These are phyloP conservation scores for Lumnitzera littorea DNA, from an alignment of 345 rosid species.

Conservation along the genomic window DNA sequence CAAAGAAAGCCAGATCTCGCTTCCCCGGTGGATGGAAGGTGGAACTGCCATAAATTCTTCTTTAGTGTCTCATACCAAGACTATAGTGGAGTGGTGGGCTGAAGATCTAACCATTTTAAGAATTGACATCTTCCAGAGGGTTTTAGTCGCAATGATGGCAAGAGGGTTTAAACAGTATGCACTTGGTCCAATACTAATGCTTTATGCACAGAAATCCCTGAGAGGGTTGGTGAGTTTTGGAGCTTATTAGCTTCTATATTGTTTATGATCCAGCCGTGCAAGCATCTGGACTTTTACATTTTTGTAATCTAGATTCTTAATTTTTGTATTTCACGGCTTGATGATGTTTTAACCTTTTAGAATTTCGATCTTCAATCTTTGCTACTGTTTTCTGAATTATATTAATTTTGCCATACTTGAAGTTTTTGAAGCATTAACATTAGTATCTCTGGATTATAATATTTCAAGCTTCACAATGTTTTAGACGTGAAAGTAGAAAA, in stretches of 20 bases:
- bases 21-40: slow-evolving; percentile 35
- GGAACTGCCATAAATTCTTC: slow-evolving; percentile 25
- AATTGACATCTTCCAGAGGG: slow-evolving; percentile 77
- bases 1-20: slow-evolving; percentile 57
- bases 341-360: background rate
- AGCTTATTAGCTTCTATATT: too few species aligned
- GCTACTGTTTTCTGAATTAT: too few species aligned
- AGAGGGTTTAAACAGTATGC: slow-evolving; percentile 81
- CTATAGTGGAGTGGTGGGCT: slow-evolving; percentile 90
- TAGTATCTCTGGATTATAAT: background rate
- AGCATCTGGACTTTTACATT: background rate
- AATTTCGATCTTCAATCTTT: too few species aligned
- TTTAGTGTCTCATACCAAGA: slow-evolving; percentile 24
- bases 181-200: slow-evolving; percentile 91
- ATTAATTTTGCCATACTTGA: too few species aligned
- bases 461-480: background rate
- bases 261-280: too few species aligned
- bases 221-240: slow-evolving; percentile 81
- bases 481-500: too few species aligned
- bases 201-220: slow-evolving; percentile 84
- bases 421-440: background rate
- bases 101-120: slow-evolving; percentile 76
- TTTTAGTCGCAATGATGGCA: slow-evolving; percentile 71
- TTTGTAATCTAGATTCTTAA: background rate
- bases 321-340: too few species aligned